phyloP scores from a whole-genome alignment of 176 grass and related monocot genomes.

The Oropetium thomaeum region DNA sequence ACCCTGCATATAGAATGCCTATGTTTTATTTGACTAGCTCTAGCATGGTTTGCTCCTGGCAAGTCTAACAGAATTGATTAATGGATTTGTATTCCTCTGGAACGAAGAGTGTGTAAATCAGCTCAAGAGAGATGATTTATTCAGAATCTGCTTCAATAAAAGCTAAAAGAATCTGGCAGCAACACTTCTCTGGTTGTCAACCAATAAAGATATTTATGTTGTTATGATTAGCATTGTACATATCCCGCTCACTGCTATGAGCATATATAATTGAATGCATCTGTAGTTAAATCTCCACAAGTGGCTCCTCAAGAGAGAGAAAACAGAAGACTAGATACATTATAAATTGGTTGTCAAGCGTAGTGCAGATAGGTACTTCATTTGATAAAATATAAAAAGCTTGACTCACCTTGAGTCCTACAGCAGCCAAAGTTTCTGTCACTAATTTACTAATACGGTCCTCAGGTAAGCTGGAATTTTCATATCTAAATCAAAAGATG shows the following conservation, averaged over 20 bases:
- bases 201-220: not conserved
- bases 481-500: slow-evolving; percentile 61
- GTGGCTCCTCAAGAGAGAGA: not conserved
- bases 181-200: not conserved
- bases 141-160: not conserved
- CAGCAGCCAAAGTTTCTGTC: slow-evolving; percentile 76
- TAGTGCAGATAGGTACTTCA: not conserved
- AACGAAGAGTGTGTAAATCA: not conserved
- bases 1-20: slow-evolving; percentile 47
- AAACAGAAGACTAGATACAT: not conserved
- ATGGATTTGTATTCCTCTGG: not conserved
- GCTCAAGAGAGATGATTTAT: not conserved
- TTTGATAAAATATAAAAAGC: not conserved
- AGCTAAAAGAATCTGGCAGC: not conserved
- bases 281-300: not conserved
- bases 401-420: slow-evolving; percentile 88
- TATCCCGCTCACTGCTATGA: not conserved
- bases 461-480: slow-evolving; percentile 73
- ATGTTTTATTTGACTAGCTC: slow-evolving; percentile 11
- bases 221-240: not conserved
- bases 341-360: not conserved
- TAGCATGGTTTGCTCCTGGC: not conserved
- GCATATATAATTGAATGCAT: not conserved
- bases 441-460: slow-evolving; percentile 71
- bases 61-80: not conserved